Conservation (phyloP, 2,329 filamentous ascomycete genomes). For the Alternaria atra region DNA sequence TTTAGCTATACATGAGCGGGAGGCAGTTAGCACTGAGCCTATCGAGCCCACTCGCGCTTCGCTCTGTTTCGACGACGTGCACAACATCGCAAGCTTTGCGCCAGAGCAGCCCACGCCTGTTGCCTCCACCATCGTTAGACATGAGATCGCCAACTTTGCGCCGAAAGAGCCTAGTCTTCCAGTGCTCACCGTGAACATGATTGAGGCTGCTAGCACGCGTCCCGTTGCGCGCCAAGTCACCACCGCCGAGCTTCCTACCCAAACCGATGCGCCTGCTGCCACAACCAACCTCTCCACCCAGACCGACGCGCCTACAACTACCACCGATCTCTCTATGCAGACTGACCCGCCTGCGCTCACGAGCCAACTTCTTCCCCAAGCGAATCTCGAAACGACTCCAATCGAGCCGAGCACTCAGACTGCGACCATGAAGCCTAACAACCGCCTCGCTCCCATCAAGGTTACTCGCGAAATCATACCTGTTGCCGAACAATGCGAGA, state of each 20-base stretch:
- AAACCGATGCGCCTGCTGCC: constrained; percentile 16
- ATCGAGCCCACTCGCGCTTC: background rate
- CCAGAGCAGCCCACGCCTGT: background rate
- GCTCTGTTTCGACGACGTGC: background rate
- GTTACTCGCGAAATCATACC: constrained; percentile 12
- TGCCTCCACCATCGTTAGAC: background rate
- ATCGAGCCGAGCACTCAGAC: constrained; percentile 7
- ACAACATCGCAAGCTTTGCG: background rate
- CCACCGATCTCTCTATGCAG: background rate
- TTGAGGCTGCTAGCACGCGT: constrained; percentile 9
- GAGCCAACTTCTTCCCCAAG: background rate
- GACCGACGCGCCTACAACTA: constrained; percentile 6
- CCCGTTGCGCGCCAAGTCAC: constrained; percentile 7
- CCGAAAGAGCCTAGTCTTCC: background rate
- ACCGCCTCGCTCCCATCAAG: constrained; percentile 7
- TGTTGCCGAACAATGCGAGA: background rate
- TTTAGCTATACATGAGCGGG: background rate
- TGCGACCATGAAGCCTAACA: background rate
- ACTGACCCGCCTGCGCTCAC: constrained; percentile 8
- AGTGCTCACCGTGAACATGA: constrained; percentile 1
- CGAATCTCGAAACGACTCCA: constrained; percentile 6
- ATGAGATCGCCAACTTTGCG: constrained; percentile 4
- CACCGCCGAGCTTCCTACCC: constrained; percentile 1
- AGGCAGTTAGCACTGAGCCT: background rate
- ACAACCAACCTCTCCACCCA: constrained; percentile 3